Percentiles rank a stretch among this genome's conserved stretches.
These are phyloP conservation scores for Speleostelium caveatum DNA, from an alignment of 78 protist species.

Conservation along the genomic window DNA sequence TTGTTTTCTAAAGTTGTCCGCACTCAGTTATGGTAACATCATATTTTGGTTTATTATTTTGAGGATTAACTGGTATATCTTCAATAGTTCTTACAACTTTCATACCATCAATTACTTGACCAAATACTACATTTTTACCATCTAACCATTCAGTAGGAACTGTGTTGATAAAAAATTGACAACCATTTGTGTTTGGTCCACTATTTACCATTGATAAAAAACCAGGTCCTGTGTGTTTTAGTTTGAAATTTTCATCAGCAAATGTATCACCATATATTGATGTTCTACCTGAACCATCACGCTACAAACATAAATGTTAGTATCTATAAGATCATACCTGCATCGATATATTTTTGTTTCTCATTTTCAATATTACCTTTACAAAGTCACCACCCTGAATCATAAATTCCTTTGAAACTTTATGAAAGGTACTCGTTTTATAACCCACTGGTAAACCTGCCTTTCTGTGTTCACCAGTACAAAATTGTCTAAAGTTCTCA, in stretches of 20 bases:
- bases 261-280: conserved; percentile 87
- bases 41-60: conserved; percentile 79
- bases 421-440: conserved; percentile 95
- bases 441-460: conserved; percentile 89
- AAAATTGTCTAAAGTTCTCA: conserved; percentile 93
- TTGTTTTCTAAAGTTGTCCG: conserved; percentile 85
- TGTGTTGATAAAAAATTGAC: conserved; percentile 95
- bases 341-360: background rate
- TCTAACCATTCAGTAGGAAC: conserved; percentile 93
- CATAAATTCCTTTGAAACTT: conserved; percentile 93
- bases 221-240: conserved; percentile 94
- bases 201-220: conserved; percentile 93
- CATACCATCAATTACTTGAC: conserved; percentile 93
- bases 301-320: conserved; percentile 4
- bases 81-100: conserved; percentile 85
- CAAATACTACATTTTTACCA: conserved; percentile 98
- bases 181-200: conserved; percentile 97
- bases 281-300: conserved; percentile 85
- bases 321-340: too few relatives aligned
- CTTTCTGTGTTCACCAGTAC: conserved; percentile 91
- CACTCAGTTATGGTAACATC: conserved; percentile 87
- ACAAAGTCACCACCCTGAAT: conserved; percentile 96
- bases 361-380: conserved; percentile 7
- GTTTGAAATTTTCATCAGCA: conserved; percentile 95
- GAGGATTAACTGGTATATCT: conserved; percentile 70